Percentiles rank a stretch among this genome's conserved stretches.
phyloP scores from a whole-genome alignment of 2,329 filamentous ascomycete genomes.

The Hymenoscyphus occultus region DNA sequence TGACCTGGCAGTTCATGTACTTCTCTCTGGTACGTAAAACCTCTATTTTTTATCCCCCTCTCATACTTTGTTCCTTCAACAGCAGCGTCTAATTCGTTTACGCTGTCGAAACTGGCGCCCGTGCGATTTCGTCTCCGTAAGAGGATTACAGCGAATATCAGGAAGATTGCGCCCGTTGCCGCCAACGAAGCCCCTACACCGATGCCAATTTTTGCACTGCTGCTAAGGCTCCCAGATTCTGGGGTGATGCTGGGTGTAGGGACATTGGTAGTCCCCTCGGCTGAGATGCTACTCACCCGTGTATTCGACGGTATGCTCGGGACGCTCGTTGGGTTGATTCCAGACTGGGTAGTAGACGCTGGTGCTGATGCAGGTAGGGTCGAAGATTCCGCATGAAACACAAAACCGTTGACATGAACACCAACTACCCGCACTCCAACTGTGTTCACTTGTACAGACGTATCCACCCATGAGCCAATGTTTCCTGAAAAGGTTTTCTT shows the following conservation, averaged over 20 bases:
- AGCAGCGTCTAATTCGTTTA: not conserved
- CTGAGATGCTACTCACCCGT: not conserved
- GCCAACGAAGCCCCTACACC: slow-evolving; percentile 9
- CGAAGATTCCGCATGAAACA: not conserved
- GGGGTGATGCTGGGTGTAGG: not conserved
- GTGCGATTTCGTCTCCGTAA: not conserved
- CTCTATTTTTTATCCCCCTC: not conserved
- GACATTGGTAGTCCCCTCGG: not conserved
- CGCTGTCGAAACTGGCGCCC: not conserved
- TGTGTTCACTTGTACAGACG: not conserved
- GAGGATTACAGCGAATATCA: not conserved
- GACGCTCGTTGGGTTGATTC: not conserved
- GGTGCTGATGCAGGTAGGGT: not conserved
- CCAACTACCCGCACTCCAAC: not conserved
- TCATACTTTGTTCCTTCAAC: not conserved
- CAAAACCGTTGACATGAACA: slow-evolving; percentile 7
- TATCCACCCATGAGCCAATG: slow-evolving; percentile 2
- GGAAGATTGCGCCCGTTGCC: not conserved
- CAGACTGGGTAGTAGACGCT: not conserved
- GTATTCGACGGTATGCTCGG: not conserved
- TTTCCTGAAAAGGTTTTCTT: not conserved
- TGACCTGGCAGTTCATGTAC: not conserved
- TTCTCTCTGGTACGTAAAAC: not conserved
- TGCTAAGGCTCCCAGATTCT: not conserved
- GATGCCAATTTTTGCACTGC: slow-evolving; percentile 7